Percentiles rank a stretch among this genome's conserved stretches.
Conservation (phyloP, 2,329 filamentous ascomycete species). For the Cytospora leucostoma region DNA sequence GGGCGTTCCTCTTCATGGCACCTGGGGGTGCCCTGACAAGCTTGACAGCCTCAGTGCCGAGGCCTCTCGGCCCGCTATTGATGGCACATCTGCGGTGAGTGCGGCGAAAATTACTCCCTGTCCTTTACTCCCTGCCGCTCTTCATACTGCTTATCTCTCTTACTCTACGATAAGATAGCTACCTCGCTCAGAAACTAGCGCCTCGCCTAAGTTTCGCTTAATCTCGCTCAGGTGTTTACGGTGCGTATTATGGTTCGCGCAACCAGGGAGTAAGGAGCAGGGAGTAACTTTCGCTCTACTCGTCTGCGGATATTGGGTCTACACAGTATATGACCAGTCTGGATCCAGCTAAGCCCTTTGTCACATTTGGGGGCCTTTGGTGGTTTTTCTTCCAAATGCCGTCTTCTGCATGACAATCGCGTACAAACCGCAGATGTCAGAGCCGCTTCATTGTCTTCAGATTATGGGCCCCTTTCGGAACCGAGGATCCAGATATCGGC, state of each 20-base stretch:
- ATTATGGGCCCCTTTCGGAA: conserved; percentile 14
- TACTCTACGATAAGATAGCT: too few species aligned
- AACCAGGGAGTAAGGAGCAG: too few species aligned
- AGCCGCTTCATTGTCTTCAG: background rate
- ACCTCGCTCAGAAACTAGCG: too few species aligned
- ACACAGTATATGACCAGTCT: background rate
- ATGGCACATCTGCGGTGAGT: background rate
- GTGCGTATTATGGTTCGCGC: too few species aligned
- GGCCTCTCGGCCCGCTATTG: conserved; percentile 26
- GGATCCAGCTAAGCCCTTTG: background rate
- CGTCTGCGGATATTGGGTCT: conserved; percentile 4
- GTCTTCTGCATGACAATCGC: background rate
- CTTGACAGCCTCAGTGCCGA: conserved; percentile 6
- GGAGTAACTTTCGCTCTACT: too few species aligned
- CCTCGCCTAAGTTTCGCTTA: too few species aligned
- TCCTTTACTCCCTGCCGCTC: too few species aligned
- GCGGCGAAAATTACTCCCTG: too few species aligned
- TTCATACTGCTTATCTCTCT: too few species aligned
- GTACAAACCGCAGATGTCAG: background rate
- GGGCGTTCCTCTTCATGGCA: conserved; percentile 10
- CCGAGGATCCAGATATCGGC: conserved; percentile 19
- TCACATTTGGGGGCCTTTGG: background rate
- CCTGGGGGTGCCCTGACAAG: conserved; percentile 5
- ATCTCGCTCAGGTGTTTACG: too few species aligned
- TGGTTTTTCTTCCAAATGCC: background rate